Evolutionary conservation across 257 asterid genomes (phyloP), one percentile per base, ranked within the genome.

Genomic region (Rehmannia glutinosa): DNA sequence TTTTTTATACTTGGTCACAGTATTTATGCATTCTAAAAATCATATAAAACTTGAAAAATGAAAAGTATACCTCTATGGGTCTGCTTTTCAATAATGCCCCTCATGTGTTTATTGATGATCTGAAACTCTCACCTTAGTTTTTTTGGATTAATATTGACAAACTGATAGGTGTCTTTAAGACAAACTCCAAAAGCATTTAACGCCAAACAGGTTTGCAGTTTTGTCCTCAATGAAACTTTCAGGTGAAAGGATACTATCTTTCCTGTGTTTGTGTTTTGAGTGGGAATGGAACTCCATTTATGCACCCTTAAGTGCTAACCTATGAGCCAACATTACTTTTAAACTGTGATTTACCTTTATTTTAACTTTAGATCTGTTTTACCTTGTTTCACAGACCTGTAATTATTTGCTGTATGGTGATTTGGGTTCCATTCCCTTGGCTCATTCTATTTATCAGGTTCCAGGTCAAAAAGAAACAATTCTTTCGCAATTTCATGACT

Each of bases 401-500:
- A 33, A 36, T 16, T 38, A 59, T 53, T 15, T 66, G 25, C 25
- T 21, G n/a, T 74, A 55, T 75, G 73, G 55, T 69, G 47, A 58
- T 66, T 43, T 72, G 66, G 61, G 53, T 68, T 63, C 20, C 41
- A 15, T 74, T 62, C 21, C 66, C 63, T 51, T 64, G 59, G 20
- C 15, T 69, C 52, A 15, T 47, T 74, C 66, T 67, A 27, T 75
- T 79, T 12, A 50, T 75, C 95, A 92, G 98, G 87, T 92, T 92
- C 81, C 98, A 92, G 86, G 98, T 92, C 16, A 90, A 92, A 75
- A 92, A 92, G 93, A 92, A 92, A 62, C 96, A 90, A 17, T 87
- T 92, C 84, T 92, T 92, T 74, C 97, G 95, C 83, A 92, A 92
- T 81, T 89, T 92, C 86, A 83, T 84, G 55, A 92, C 98, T 63